A percentile compares a stretch with the other conserved stretches of the same genome.
Conservation (phyloP, 2,329 filamentous ascomycete species). For the Cyphellophora europaea region DNA sequence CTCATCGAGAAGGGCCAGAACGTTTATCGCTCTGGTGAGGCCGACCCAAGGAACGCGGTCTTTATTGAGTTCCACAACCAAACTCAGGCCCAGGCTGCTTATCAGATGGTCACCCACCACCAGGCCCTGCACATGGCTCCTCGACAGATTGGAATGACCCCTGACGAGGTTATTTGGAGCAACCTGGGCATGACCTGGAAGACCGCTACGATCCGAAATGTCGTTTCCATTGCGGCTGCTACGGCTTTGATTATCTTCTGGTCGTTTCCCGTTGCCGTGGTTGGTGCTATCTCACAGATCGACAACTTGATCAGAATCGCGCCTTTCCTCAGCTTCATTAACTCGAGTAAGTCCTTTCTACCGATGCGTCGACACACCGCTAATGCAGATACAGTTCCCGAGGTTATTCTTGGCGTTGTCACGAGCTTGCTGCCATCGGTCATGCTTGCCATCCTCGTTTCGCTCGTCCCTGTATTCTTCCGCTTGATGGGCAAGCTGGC, state of each 20-base stretch:
- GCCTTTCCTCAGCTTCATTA: conserved; percentile 64
- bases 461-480: conserved; percentile 73
- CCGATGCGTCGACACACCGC: too few relatives aligned
- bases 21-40: conserved; percentile 56
- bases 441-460: conserved; percentile 73
- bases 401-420: conserved; percentile 66
- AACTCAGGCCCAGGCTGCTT: conserved; percentile 75
- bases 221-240: conserved; percentile 63
- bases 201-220: conserved; percentile 67
- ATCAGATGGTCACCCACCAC: conserved; percentile 79
- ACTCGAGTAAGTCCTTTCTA: too few relatives aligned
- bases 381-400: conserved; percentile 63
- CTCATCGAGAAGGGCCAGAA: conserved; percentile 60
- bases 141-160: conserved; percentile 72
- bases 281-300: conserved; percentile 81
- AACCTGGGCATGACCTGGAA: conserved; percentile 79
- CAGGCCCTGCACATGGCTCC: conserved; percentile 79
- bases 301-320: conserved; percentile 51
- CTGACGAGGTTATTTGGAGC: conserved; percentile 76
- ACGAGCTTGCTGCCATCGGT: conserved; percentile 76
- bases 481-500: conserved; percentile 68
- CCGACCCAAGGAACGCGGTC: conserved; percentile 61
- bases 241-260: conserved; percentile 79
- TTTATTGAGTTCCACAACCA: conserved; percentile 87
- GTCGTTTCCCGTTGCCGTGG: conserved; percentile 64